A percentile compares a stretch with the other conserved stretches of the same genome.
Conservation (phyloP, 306 rosid genomes). For the Cucumis melo region DNA sequence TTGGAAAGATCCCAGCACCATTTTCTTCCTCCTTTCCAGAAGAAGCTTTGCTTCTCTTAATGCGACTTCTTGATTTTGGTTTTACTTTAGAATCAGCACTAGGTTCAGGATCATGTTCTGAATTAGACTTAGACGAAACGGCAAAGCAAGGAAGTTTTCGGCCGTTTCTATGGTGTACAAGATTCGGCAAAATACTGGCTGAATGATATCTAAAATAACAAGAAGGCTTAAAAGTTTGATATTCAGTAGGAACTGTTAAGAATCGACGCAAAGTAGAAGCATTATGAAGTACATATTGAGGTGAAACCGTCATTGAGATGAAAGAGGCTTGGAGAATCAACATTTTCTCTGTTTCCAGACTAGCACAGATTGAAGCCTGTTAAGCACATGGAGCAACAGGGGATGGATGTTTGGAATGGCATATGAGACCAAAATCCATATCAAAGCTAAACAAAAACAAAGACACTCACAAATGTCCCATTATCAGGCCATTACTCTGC, state of each 20-base stretch:
- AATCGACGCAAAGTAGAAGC: conserved; percentile 5
- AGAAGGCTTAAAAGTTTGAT: conserved; percentile 6
- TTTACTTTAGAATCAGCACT: conserved; percentile 11
- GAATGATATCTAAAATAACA: conserved; percentile 6
- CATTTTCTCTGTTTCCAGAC: conserved; percentile 15
- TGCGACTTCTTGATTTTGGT: conserved; percentile 11
- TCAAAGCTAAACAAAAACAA: not conserved
- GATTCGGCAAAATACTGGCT: conserved; percentile 8
- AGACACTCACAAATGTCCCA: not conserved
- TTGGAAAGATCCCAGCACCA: conserved; percentile 18
- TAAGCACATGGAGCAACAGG: not conserved
- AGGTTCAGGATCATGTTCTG: conserved; percentile 27
- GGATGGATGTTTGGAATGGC: not conserved
- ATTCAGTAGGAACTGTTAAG: conserved; percentile 11
- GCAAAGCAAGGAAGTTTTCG: conserved; percentile 26
- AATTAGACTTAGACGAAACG: conserved; percentile 22
- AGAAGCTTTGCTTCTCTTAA: conserved; percentile 7
- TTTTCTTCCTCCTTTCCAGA: conserved; percentile 10
- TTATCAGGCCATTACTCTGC: not conserved
- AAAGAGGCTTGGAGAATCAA: conserved; percentile 19
- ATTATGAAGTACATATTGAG: conserved; percentile 8
- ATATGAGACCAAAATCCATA: not conserved
- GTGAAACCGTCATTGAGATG: conserved; percentile 16
- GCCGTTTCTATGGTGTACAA: conserved; percentile 8
- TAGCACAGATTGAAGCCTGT: not conserved